These are phyloP conservation scores for Acanthamoeba healyi DNA, from an alignment of 208 protist genomes.

Conservation along the genomic window DNA sequence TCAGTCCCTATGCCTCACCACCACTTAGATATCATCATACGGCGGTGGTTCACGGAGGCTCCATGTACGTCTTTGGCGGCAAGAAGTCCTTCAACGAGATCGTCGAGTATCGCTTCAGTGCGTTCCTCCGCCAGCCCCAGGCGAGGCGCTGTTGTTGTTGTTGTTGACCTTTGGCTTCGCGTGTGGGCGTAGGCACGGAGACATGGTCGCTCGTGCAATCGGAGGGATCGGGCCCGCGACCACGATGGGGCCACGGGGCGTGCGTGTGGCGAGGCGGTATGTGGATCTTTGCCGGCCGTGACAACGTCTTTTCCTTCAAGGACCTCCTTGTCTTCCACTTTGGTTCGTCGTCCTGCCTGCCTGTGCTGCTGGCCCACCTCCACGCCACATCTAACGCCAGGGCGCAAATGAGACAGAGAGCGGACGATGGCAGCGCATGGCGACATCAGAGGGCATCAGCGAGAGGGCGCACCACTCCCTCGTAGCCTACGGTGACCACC, in stretches of 20 bases:
- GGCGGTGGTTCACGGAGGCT: constrained; percentile 50
- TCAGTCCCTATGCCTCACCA: not conserved
- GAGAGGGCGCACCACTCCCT: constrained; percentile 51
- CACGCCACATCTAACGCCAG: not conserved
- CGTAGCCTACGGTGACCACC: constrained; percentile 32
- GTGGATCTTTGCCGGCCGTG: constrained; percentile 66
- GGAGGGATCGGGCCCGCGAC: constrained; percentile 45
- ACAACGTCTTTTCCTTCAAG: constrained; percentile 57
- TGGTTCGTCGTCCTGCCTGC: not conserved
- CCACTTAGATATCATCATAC: constrained; percentile 35
- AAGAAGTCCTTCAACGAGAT: constrained; percentile 73
- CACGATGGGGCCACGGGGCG: constrained; percentile 56
- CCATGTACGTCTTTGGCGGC: constrained; percentile 68
- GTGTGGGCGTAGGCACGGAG: constrained; percentile 12
- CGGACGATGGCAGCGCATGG: constrained; percentile 55
- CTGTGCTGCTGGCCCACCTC: not conserved
- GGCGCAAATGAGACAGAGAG: too few species aligned
- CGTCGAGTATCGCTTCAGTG: constrained; percentile 69
- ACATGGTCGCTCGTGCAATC: constrained; percentile 65
- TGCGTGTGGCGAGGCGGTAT: constrained; percentile 47
- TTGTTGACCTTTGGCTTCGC: not conserved
- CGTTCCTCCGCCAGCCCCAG: too few species aligned
- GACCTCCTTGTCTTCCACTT: constrained; percentile 59
- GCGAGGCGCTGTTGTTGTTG: not conserved
- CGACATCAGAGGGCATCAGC: constrained; percentile 46